Conservation (phyloP, 1,284 basidiomycete species). For the Leccinum huronense region DNA sequence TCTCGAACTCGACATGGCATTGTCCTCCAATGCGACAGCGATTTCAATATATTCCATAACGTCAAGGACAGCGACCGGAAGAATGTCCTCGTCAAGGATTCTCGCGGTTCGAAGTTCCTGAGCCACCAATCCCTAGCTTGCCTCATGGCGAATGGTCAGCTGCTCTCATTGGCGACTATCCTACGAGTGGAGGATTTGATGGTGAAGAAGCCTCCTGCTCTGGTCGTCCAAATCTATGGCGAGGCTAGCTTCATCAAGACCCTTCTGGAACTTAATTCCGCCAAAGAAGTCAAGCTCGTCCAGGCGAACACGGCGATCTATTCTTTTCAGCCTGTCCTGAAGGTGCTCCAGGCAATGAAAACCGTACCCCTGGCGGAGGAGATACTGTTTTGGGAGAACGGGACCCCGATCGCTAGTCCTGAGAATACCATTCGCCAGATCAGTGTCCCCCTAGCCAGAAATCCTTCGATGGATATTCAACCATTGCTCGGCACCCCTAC, state of each 20-base stretch:
- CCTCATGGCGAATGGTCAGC: conserved; percentile 46
- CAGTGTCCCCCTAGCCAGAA: conserved; percentile 34
- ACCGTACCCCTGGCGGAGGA: conserved; percentile 47
- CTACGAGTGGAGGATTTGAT: conserved; percentile 53
- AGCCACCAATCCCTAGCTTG: conserved; percentile 53
- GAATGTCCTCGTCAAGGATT: conserved; percentile 41
- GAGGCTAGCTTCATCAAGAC: conserved; percentile 38
- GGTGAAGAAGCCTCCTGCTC: conserved; percentile 44
- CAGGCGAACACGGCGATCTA: conserved; percentile 61
- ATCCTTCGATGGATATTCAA: conserved; percentile 44
- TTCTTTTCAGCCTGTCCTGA: conserved; percentile 58
- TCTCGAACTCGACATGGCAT: conserved; percentile 49
- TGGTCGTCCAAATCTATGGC: conserved; percentile 53
- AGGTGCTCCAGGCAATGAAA: conserved; percentile 46
- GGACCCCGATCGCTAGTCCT: conserved; percentile 17
- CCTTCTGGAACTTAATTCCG: conserved; percentile 41
- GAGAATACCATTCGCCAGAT: conserved; percentile 25
- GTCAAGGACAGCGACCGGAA: conserved; percentile 36
- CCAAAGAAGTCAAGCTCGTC: conserved; percentile 44
- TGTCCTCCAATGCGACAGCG: conserved; percentile 40
- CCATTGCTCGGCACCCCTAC: conserved; percentile 37
- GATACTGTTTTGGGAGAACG: conserved; percentile 52
- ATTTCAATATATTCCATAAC: conserved; percentile 44
- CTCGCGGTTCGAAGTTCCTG: conserved; percentile 39
- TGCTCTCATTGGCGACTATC: conserved; percentile 53